A percentile compares a stretch with the other conserved stretches of the same genome.
phyloP scores from a whole-genome alignment of 2,329 filamentous ascomycete species.

The Apiospora rasikravindrae region DNA sequence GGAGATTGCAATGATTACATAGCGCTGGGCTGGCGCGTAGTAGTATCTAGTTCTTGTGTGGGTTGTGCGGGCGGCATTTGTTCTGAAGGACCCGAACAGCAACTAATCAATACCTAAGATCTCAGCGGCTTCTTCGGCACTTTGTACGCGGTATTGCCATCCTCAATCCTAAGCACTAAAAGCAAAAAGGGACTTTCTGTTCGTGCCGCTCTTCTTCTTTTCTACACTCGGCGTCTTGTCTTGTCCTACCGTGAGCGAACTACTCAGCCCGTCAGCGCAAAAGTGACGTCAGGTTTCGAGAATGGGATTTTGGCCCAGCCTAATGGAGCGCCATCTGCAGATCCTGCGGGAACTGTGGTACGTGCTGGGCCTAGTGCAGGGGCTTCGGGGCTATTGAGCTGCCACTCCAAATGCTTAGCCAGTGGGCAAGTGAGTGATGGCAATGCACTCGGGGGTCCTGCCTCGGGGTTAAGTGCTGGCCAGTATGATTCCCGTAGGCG shows the following conservation, averaged over 20 bases:
- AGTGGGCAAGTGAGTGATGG: neutral
- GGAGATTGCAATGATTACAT: slow-evolving; percentile 15
- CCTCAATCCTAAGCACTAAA: too few relatives aligned
- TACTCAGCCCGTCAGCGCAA: neutral
- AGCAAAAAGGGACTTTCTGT: neutral
- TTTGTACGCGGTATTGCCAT: neutral
- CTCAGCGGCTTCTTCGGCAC: neutral
- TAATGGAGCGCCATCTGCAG: slow-evolving; percentile 6
- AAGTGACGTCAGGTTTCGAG: neutral
- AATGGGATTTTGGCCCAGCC: neutral
- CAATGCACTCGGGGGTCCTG: neutral
- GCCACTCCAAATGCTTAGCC: slow-evolving; percentile 8
- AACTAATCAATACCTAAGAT: too few relatives aligned
- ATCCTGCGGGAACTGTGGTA: slow-evolving; percentile 10
- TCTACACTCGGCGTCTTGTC: neutral
- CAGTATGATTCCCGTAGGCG: neutral
- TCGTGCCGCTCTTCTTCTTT: neutral
- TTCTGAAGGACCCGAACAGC: neutral
- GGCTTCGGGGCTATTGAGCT: slow-evolving; percentile 1
- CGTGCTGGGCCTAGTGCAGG: neutral
- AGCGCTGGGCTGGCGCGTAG: neutral
- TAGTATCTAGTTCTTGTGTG: neutral
- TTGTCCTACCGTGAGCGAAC: neutral
- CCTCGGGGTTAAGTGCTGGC: neutral
- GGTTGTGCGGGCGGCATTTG: neutral